phyloP scores from a whole-genome alignment of 805 yeast genomes.

The Yarrowia bubula region DNA sequence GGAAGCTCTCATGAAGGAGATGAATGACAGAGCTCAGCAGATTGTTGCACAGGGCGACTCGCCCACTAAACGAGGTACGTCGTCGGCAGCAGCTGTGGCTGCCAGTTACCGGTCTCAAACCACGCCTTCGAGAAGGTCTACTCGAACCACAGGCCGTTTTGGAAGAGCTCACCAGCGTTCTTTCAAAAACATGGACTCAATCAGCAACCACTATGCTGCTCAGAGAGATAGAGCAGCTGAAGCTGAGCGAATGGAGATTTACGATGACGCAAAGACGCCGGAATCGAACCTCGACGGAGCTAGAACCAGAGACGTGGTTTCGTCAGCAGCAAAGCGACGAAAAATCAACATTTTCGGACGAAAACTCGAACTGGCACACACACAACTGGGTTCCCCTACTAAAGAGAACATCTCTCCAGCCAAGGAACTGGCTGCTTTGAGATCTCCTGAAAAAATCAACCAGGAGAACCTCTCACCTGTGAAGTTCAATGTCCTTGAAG shows the following conservation, averaged over 20 bases:
- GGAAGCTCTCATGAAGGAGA: conserved; percentile 4
- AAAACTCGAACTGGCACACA: conserved; percentile 12
- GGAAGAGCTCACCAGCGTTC: conserved; percentile 16
- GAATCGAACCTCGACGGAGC: neutral
- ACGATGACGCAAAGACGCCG: conserved; percentile 7
- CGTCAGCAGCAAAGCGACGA: conserved; percentile 23
- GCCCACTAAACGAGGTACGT: neutral
- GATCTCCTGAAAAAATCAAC: conserved; percentile 1
- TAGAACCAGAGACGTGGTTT: conserved; percentile 5
- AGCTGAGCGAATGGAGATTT: conserved; percentile 4
- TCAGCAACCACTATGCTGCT: conserved; percentile 18
- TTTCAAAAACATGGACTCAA: conserved; percentile 25
- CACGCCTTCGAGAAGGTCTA: neutral
- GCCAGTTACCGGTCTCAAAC: neutral
- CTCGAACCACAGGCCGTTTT: neutral
- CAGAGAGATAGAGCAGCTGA: neutral
- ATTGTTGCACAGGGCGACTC: conserved; percentile 1
- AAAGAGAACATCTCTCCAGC: conserved; percentile 9
- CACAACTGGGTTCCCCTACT: neutral
- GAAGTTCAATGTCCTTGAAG: neutral
- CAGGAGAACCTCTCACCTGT: conserved; percentile 1
- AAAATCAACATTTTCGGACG: conserved; percentile 23
- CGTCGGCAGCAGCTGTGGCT: neutral
- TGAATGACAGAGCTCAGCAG: conserved; percentile 15
- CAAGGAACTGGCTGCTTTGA: neutral